These are phyloP conservation scores for Geotrichum candidum DNA, from an alignment of 1,139 yeast species.

Conservation along the genomic window DNA sequence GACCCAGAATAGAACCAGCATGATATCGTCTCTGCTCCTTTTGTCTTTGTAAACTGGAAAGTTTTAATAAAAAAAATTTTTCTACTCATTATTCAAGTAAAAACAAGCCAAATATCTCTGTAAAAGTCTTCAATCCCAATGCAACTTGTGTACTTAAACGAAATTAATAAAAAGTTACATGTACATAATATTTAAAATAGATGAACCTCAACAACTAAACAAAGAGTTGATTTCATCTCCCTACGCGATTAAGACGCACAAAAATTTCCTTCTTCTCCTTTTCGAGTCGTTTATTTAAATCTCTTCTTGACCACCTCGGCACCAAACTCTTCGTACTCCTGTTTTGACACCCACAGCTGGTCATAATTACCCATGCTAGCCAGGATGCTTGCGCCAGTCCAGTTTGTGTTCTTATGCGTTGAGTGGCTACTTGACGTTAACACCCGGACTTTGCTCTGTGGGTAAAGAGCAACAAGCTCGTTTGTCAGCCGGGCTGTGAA, in stretches of 20 bases:
- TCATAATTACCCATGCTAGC: slow-evolving; percentile 93
- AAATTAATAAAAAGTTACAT: not conserved
- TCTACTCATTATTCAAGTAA: not conserved
- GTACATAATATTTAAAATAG: not conserved
- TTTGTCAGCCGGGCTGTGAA: slow-evolving; percentile 69
- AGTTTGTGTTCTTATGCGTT: slow-evolving; percentile 77
- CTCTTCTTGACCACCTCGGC: slow-evolving; percentile 50
- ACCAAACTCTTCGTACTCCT: slow-evolving; percentile 89
- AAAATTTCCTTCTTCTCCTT: too few species aligned
- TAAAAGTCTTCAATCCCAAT: not conserved
- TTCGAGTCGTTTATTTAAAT: slow-evolving; percentile 27
- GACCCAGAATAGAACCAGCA: too few species aligned
- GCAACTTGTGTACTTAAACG: not conserved
- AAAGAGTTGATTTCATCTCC: slow-evolving; percentile 18
- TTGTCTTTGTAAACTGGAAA: too few species aligned
- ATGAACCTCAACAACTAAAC: not conserved
- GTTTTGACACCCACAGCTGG: slow-evolving; percentile 90
- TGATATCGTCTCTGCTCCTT: too few species aligned
- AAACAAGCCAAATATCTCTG: not conserved
- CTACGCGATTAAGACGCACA: not conserved
- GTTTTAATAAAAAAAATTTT: too few species aligned
- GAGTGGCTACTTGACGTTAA: slow-evolving; percentile 36
- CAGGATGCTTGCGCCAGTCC: slow-evolving; percentile 94
- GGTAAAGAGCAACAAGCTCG: slow-evolving; percentile 67
- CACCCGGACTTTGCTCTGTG: slow-evolving; percentile 54